These are phyloP conservation scores for Kregervanrija fluxuum DNA, from an alignment of 805 yeast species.

Conservation along the genomic window DNA sequence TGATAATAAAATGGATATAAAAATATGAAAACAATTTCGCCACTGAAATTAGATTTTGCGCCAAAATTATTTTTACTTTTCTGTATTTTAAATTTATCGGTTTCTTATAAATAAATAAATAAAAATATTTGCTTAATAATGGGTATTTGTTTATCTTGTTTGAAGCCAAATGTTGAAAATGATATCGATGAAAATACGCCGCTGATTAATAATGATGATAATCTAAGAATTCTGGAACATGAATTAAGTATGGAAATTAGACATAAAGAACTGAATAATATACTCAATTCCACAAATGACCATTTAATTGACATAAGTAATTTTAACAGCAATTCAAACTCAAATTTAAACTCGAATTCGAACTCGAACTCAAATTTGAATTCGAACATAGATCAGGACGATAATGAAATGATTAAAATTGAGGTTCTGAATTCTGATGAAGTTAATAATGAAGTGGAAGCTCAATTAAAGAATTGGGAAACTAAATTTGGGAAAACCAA, in stretches of 20 bases:
- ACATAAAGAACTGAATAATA: slow-evolving; percentile 26
- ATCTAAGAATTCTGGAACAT: slow-evolving; percentile 9
- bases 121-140: slow-evolving; percentile 9
- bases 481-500: slow-evolving; percentile 1
- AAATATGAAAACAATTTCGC: background rate
- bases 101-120: background rate
- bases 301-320: slow-evolving; percentile 24
- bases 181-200: slow-evolving; percentile 22
- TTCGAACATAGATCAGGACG: slow-evolving; percentile 5
- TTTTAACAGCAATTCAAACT: slow-evolving; percentile 8
- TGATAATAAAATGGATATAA: background rate
- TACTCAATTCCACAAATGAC: slow-evolving; percentile 28
- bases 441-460: slow-evolving; percentile 1
- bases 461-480: slow-evolving; percentile 1
- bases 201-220: slow-evolving; percentile 10
- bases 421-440: slow-evolving; percentile 1
- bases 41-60: background rate
- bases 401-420: slow-evolving; percentile 5
- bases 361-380: background rate
- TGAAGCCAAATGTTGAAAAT: slow-evolving; percentile 12
- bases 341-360: no score
- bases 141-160: slow-evolving; percentile 30
- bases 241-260: slow-evolving; percentile 22
- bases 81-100: no score
- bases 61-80: no score